Evolutionary conservation across 1,284 basidiomycete species (phyloP), one percentile per base, ranked within the genome.

Genomic region (Naganishia albida): DNA sequence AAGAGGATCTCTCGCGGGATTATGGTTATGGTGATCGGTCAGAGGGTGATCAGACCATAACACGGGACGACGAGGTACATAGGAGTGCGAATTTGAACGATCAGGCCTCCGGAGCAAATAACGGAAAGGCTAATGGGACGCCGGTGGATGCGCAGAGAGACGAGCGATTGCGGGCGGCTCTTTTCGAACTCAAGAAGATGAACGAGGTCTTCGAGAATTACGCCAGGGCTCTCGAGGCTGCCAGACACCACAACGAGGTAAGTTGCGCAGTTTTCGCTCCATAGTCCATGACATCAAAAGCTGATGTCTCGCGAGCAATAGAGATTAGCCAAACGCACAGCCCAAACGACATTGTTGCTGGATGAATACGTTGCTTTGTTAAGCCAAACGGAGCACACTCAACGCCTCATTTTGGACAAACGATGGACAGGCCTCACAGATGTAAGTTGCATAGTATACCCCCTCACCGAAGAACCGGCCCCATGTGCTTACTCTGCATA

Each of bases 131-230:
- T 7, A 54, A 13, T 42, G 39, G 30, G 18, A 57, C 12, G 20
- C 42, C 16, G 50, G 23, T 12, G 34, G 51, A 52, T 6, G 30
- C 26, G 20, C 60, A 69, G 30, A 67, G 71, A 50, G 74, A 75
- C 12, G 71, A 72, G 16, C 68, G 68, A 42, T 70, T 80, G 30
- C 60, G 73, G n/a, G 76, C 73, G 42, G 72, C 73, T 13, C 66
- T 80, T 25, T 76, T 73, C 52, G 77, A 79, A 68, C 65, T 80
- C 62, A 66, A 72, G 23, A 68, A 71, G 70, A 77, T 80, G 71
- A 79, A 79, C 64, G 70, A 74, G 42, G 74, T 77, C 15, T 78
- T 80, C 68, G 76, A 77, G 6, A 71, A 71, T 52, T 76, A 78
- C 38, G 54, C 77, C n/a, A 65, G 60, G 3, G 73, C 77, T 26